phyloP scores from a whole-genome alignment of 2,329 filamentous ascomycete species.

The Nemania sp. region DNA sequence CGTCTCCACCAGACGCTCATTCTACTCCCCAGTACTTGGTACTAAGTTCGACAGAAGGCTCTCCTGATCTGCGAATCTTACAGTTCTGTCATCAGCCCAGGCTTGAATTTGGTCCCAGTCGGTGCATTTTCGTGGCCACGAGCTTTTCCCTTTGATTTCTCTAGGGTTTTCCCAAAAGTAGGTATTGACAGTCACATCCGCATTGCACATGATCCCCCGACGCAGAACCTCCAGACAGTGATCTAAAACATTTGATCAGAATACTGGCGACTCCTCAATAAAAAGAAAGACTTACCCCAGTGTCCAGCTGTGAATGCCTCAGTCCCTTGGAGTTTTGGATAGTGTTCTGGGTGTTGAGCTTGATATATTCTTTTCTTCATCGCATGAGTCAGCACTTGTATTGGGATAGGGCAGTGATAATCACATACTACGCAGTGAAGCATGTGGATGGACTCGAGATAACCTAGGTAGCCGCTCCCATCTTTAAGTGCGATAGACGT shows the following conservation, averaged over 20 bases:
- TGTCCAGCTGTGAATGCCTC: not conserved
- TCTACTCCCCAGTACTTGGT: not conserved
- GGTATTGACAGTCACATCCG: constrained; percentile 5
- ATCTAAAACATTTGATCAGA: not conserved
- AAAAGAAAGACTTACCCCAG: not conserved
- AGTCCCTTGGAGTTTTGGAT: not conserved
- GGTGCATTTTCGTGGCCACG: constrained; percentile 4
- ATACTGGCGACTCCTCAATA: not conserved
- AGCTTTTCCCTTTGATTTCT: not conserved
- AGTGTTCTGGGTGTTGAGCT: not conserved
- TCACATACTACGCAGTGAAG: constrained; percentile 11
- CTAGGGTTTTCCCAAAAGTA: not conserved
- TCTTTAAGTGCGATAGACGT: constrained; percentile 3
- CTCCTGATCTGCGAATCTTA: too few relatives aligned
- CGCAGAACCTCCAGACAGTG: constrained; percentile 7
- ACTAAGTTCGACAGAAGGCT: not conserved
- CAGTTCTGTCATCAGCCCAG: constrained; percentile 9
- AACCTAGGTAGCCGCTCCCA: constrained; percentile 11
- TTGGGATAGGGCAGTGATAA: too few relatives aligned
- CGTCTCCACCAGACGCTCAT: too few relatives aligned
- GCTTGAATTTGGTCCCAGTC: constrained; percentile 3
- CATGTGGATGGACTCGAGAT: constrained; percentile 11
- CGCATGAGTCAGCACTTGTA: not conserved
- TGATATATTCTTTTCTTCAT: constrained; percentile 16
- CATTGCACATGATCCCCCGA: constrained; percentile 13